Base-by-base conservation (phyloP, 1,284 basidiomycete species). In the Neonothopanus nambi region DNA sequence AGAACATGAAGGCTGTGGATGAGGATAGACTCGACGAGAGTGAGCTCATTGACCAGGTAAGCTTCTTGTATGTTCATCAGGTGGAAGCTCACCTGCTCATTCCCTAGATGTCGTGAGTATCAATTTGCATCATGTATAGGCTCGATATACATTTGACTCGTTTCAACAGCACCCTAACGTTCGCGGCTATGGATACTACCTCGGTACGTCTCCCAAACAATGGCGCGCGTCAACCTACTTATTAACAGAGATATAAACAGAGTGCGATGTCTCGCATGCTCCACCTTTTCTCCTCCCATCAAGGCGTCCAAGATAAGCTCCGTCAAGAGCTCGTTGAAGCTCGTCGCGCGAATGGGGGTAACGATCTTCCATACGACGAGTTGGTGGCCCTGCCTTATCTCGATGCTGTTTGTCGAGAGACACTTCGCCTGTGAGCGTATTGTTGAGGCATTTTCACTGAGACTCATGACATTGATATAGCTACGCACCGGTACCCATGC, bases 381-480 rank as follows among this genome's bases (percentile, higher is more conserved):
- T 46, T 74, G 8, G 59, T 65, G 7, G 59, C 57, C 6, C 61
- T 74, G 1, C 70, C 71, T 0, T 69, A 66, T 51, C 55, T 74
- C 38, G 72, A 74, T 51, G 70, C 70, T 1, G 58, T 71, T 18
- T 63, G 64, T 40, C 60, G 66, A 11, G 70, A 72, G 51, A 71
- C 71, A 2, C 53, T 72, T 20, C 58, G 71, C 38, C 48, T 72
- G 63, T 68, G 38, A 48, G 66, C 54, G 5, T n/a, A 43, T 44
- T 6, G 23, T 21, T 17, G 17, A 8, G 15, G 12, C 3, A 11
- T 26, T 28, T 74, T 23, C 8, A 15, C 28, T 77, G 2, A 65
- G 73, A 20, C 69, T 75, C 57, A 69, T n/a, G n/a, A n/a, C n/a
- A n/a, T n/a, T 67, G 41, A 71, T 67, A 49, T 64, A 50, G 75